Percentiles rank a stretch among this genome's conserved stretches.
phyloP scores from a whole-genome alignment of 164 flowering plant genomes.

The Taxillus chinensis region DNA sequence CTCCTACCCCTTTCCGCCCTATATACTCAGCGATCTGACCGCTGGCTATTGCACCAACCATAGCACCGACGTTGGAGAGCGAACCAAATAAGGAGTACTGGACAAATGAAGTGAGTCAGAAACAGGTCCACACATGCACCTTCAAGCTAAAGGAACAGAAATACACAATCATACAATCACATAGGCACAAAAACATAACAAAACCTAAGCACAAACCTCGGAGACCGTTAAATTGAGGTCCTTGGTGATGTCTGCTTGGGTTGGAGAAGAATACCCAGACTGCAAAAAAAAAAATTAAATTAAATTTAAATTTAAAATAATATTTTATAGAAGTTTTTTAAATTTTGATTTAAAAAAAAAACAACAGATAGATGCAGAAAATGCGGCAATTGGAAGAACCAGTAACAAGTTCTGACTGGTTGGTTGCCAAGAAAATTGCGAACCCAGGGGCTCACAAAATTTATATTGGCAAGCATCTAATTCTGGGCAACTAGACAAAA shows the following conservation, averaged over 20 bases:
- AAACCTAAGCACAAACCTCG: slow-evolving; percentile 26
- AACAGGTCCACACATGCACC: neutral
- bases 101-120: slow-evolving; percentile 1
- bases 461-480: no score
- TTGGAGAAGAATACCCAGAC: slow-evolving; percentile 67
- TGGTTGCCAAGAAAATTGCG: neutral
- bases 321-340: no score
- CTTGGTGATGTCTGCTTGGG: slow-evolving; percentile 39
- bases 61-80: slow-evolving; percentile 62
- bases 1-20: slow-evolving; percentile 59
- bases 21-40: slow-evolving; percentile 66
- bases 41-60: slow-evolving; percentile 75
- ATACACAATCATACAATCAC: no score
- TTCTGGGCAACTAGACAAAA: neutral
- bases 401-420: neutral
- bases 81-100: slow-evolving; percentile 69
- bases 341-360: no score
- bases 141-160: neutral
- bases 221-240: slow-evolving; percentile 48
- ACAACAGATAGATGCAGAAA: no score
- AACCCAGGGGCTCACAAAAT: neutral
- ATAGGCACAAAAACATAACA: no score
- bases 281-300: slow-evolving; percentile 14
- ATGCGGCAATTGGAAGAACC: neutral
- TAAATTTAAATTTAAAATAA: neutral